A percentile compares a stretch with the other conserved stretches of the same genome.
Evolutionary conservation across 1,139 yeast species (phyloP).

Genomic region (Saccharomycopsis phalli): DNA sequence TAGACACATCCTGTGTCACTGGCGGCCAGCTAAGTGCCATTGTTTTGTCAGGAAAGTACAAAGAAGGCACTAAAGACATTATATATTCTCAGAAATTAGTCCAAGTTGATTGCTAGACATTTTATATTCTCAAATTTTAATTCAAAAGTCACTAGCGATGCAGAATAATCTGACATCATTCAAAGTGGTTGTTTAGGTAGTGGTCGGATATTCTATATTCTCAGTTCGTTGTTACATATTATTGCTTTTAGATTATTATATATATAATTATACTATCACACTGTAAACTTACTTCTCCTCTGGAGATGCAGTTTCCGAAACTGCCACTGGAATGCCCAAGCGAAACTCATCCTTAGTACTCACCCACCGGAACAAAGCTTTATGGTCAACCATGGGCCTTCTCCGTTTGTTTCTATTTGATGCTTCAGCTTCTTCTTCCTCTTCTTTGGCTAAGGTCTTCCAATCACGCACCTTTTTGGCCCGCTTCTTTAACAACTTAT

Average conservation of each 20-base stretch:
- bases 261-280: too few relatives aligned
- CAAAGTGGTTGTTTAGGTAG: too few relatives aligned
- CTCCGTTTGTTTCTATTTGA: slow-evolving; percentile 27
- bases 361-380: slow-evolving; percentile 40
- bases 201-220: too few relatives aligned
- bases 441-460: slow-evolving; percentile 32
- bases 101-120: slow-evolving; percentile 24
- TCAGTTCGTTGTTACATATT: background rate
- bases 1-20: slow-evolving; percentile 75
- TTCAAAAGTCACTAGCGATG: too few relatives aligned
- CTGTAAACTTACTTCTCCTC: too few relatives aligned
- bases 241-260: background rate
- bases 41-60: slow-evolving; percentile 32
- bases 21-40: slow-evolving; percentile 67
- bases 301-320: slow-evolving; percentile 8
- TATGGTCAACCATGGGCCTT: slow-evolving; percentile 36
- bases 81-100: slow-evolving; percentile 15
- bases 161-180: too few relatives aligned
- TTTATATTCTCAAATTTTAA: too few relatives aligned
- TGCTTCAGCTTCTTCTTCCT: slow-evolving; percentile 32
- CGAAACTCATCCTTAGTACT: slow-evolving; percentile 25
- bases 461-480: slow-evolving; percentile 56
- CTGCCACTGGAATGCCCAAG: slow-evolving; percentile 27
- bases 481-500: slow-evolving; percentile 73
- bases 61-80: slow-evolving; percentile 19